phyloP scores from a whole-genome alignment of 495 filamentous ascomycete genomes.

The Annulohypoxylon bovei region DNA sequence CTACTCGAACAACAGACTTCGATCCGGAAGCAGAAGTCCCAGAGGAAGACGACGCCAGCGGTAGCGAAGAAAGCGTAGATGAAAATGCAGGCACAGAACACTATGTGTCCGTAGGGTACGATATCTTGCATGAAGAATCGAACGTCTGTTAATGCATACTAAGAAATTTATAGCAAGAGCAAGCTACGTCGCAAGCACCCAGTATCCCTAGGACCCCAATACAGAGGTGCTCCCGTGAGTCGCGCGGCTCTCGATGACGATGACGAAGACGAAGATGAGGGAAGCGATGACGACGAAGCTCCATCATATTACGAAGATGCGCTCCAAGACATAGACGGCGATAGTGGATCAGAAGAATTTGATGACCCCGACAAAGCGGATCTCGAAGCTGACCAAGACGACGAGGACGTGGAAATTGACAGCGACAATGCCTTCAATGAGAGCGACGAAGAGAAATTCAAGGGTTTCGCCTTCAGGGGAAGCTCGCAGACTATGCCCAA shows the following conservation, averaged over 20 bases:
- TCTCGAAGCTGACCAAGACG: constrained; percentile 57
- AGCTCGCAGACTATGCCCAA: constrained; percentile 56
- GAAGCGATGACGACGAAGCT: constrained; percentile 45
- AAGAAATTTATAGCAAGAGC: constrained; percentile 69
- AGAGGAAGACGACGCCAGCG: constrained; percentile 60
- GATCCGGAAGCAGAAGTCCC: constrained; percentile 83
- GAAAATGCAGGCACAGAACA: constrained; percentile 76
- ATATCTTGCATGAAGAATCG: constrained; percentile 19
- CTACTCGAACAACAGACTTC: constrained; percentile 67
- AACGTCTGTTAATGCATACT: background rate
- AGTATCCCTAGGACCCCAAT: constrained; percentile 77
- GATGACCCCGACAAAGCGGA: constrained; percentile 59
- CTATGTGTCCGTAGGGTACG: constrained; percentile 81
- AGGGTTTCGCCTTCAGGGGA: constrained; percentile 62
- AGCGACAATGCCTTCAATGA: constrained; percentile 70
- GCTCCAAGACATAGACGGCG: constrained; percentile 42
- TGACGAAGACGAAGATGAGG: constrained; percentile 53
- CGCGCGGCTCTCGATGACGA: constrained; percentile 69
- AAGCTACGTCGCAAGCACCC: constrained; percentile 80
- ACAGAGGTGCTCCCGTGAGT: constrained; percentile 81
- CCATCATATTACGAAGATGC: constrained; percentile 39
- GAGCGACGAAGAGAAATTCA: constrained; percentile 69
- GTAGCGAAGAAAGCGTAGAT: constrained; percentile 63
- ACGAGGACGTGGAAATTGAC: constrained; percentile 64
- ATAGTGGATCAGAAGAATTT: constrained; percentile 53